A percentile compares a stretch with the other conserved stretches of the same genome.
Evolutionary conservation across 192 early-diverging fungal genomes (phyloP).

Genomic region (Linnemannia hyalina): DNA sequence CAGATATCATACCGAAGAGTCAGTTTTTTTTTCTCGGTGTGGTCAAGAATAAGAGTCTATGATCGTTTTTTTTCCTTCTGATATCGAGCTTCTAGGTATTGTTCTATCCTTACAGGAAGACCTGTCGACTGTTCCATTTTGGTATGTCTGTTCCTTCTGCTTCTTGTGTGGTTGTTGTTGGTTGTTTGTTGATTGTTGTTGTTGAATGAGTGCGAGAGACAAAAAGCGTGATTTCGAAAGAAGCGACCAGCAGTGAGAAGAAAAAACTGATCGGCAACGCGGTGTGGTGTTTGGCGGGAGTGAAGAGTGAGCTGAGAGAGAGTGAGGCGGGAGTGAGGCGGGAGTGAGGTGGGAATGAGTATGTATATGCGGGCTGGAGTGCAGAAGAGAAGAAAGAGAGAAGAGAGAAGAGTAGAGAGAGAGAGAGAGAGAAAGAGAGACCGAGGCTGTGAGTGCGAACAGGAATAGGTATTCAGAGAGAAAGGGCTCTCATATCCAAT

Average conservation of each 20-base stretch:
- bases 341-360: background rate
- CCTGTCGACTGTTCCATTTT: conserved; percentile 31
- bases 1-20: background rate
- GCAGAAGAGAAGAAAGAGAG: background rate
- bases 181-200: background rate
- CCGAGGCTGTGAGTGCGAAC: background rate
- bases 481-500: background rate
- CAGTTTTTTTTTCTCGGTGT: background rate
- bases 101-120: conserved; percentile 17
- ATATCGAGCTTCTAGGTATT: too few species aligned
- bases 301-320: background rate
- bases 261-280: background rate
- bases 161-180: background rate
- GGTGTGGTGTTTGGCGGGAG: background rate
- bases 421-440: background rate
- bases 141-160: background rate
- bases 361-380: background rate
- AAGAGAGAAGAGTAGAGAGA: conserved; percentile 2
- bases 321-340: background rate
- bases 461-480: background rate
- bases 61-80: too few species aligned
- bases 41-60: background rate
- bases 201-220: background rate
- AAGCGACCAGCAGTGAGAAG: background rate
- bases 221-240: background rate